A percentile compares a stretch with the other conserved stretches of the same genome.
Conservation (phyloP, 2,329 filamentous ascomycete species). For the Fusarium chaquense region DNA sequence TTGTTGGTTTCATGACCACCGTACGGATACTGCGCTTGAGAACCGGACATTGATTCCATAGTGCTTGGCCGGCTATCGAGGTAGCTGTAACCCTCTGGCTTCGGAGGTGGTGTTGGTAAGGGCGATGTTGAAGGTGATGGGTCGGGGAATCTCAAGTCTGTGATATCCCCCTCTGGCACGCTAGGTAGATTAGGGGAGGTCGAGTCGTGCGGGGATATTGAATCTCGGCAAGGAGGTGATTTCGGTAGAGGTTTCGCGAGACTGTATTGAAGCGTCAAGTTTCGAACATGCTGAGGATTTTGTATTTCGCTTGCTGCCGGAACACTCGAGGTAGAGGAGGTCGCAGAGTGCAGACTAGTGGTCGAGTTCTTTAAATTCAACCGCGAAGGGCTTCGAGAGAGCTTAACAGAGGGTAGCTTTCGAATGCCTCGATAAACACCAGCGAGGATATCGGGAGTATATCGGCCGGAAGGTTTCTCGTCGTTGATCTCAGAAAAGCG, state of each 20-base stretch:
- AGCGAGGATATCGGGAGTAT: slow-evolving; percentile 61
- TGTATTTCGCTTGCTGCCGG: slow-evolving; percentile 37
- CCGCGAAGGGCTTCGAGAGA: slow-evolving; percentile 60
- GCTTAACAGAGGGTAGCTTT: slow-evolving; percentile 59
- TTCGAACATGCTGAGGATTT: slow-evolving; percentile 63
- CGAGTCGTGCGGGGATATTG: slow-evolving; percentile 51
- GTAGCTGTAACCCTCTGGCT: slow-evolving; percentile 55
- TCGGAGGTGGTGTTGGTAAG: slow-evolving; percentile 28
- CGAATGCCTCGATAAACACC: slow-evolving; percentile 65
- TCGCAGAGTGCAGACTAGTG: slow-evolving; percentile 30
- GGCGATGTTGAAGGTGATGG: slow-evolving; percentile 26
- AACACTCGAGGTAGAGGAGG: slow-evolving; percentile 38
- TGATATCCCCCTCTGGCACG: slow-evolving; percentile 50
- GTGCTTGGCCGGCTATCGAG: slow-evolving; percentile 60
- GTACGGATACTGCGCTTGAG: slow-evolving; percentile 55
- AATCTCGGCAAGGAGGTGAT: slow-evolving; percentile 55
- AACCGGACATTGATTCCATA: slow-evolving; percentile 61
- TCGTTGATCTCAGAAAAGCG: slow-evolving; percentile 61
- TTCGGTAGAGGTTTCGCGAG: slow-evolving; percentile 69
- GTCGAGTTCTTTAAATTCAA: slow-evolving; percentile 52
- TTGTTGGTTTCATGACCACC: slow-evolving; percentile 52
- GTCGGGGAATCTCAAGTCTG: slow-evolving; percentile 45
- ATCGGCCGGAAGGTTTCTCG: slow-evolving; percentile 51
- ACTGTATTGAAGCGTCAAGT: slow-evolving; percentile 66
- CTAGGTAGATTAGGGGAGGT: slow-evolving; percentile 43